Base-by-base conservation (phyloP, 2,329 filamentous ascomycete genomes). In the Geoglossum cookeanum region DNA sequence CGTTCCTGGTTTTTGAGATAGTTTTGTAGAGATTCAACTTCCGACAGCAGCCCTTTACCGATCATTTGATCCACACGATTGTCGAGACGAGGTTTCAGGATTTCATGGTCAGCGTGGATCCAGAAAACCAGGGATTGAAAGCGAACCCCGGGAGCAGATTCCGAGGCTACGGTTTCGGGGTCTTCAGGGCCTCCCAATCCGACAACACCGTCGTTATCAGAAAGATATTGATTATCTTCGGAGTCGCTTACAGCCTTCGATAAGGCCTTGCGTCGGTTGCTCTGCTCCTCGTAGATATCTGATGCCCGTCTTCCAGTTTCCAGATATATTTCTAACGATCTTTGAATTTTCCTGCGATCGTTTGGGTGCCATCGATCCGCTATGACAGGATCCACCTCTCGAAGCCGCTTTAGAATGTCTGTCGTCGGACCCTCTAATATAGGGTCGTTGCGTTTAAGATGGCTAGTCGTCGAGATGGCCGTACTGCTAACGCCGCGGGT, bases 281-380 rank as follows among this genome's bases (percentile, higher is more conserved):
- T 75, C 65, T 97, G 91, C 66, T 92, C 83, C 2, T 80, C 81
- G 64, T 98, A 98, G 1, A 95, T 78, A 27, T 94, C 84, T 0
- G 89, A 95, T 0, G 91, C 90, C 17, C 76, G 83, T 61, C 77
- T 82, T 0, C 91, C 90, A 0, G 87, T 94, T 51, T 82, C 81
- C 6, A 96, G 76, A 65, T 81, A 97, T 55, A 98, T 96, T 65
- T 96, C 86, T 3, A 98, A 75, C 1, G 90, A 95, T 4, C 90
- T 81, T 60, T 80, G 79, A 59, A 98, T 96, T 69, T 95, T 97
- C 59, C 92, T 81, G 51, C 81, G 75, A 65, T 98, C 92, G 49
- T 90, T 92, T 0, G 91, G 92, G 69, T 98, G 94, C 92, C 92
- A 98, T 58, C 84, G 77, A 49, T 82, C 78, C 0, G 91, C 94